Conservation (phyloP, 345 rosid species). For the Firmiana major region DNA sequence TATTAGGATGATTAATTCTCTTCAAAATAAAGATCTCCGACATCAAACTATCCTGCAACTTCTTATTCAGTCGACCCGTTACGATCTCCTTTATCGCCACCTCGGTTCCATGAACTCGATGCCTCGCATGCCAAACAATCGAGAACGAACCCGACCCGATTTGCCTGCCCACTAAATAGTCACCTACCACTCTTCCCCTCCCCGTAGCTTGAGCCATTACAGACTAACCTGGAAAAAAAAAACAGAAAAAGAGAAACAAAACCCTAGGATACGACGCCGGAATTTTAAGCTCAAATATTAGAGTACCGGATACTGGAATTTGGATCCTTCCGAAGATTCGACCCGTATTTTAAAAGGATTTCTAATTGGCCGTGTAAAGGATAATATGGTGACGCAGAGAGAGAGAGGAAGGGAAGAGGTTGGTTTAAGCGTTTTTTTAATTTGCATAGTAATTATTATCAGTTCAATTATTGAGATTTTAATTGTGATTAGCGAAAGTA, state of each 20-base stretch:
- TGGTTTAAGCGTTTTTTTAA: too few species aligned
- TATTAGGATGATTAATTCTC: slow-evolving; percentile 80
- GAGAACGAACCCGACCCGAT: slow-evolving; percentile 99
- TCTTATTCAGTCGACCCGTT: slow-evolving; percentile 56
- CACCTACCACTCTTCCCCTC: slow-evolving; percentile 77
- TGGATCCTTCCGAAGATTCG: slow-evolving; percentile 31
- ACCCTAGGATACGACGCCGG: slow-evolving; percentile 30
- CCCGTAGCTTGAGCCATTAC: slow-evolving; percentile 66
- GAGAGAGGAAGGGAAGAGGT: neutral
- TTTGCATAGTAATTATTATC: neutral
- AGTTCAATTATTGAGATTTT: slow-evolving; percentile 1
- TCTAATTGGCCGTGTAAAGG: slow-evolving; percentile 26
- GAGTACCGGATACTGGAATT: neutral
- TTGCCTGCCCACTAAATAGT: slow-evolving; percentile 69
- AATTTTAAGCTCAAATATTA: slow-evolving; percentile 23
- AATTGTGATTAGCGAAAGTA: slow-evolving; percentile 1
- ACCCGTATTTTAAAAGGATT: slow-evolving; percentile 28
- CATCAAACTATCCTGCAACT: slow-evolving; percentile 86
- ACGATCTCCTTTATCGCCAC: slow-evolving; percentile 97
- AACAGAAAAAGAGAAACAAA: neutral
- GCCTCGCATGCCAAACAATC: slow-evolving; percentile 89
- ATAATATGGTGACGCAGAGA: slow-evolving; percentile 17
- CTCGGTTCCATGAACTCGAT: slow-evolving; percentile 79
- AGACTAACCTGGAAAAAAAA: neutral
- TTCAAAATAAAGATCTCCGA: slow-evolving; percentile 78